These are phyloP conservation scores for Monilinia fructigena DNA, from an alignment of 2,329 filamentous ascomycete species.

Conservation along the genomic window DNA sequence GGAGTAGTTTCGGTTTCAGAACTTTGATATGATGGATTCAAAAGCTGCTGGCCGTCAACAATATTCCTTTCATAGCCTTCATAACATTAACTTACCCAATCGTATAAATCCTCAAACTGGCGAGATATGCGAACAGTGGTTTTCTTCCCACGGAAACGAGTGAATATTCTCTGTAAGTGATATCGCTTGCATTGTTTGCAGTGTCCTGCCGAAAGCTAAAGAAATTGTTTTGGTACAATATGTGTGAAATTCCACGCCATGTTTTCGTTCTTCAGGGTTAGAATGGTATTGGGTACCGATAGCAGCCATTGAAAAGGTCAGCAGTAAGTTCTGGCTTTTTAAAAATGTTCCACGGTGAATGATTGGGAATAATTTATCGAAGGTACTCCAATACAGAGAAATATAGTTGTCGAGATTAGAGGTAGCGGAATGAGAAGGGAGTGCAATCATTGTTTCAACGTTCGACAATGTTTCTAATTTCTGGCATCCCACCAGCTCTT, in stretches of 20 bases:
- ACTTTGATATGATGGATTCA: neutral
- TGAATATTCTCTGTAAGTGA: conserved; percentile 39
- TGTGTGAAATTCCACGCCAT: conserved; percentile 36
- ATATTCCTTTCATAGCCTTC: neutral
- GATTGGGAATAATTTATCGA: conserved; percentile 35
- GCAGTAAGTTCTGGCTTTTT: conserved; percentile 29
- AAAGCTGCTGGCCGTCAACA: conserved; percentile 16
- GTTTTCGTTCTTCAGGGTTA: conserved; percentile 33
- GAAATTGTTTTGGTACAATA: conserved; percentile 35
- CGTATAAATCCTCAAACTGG: conserved; percentile 36
- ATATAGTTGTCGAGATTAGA: conserved; percentile 34
- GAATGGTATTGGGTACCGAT: conserved; percentile 39
- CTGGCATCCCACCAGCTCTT: conserved; percentile 29
- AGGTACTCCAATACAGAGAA: conserved; percentile 36
- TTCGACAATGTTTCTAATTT: conserved; percentile 29
- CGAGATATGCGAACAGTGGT: conserved; percentile 33
- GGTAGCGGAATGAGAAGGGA: conserved; percentile 26
- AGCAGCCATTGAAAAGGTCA: conserved; percentile 36
- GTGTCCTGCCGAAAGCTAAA: conserved; percentile 32
- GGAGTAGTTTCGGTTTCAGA: neutral
- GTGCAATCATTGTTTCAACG: conserved; percentile 23
- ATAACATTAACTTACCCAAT: conserved; percentile 32
- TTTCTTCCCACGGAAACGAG: conserved; percentile 37
- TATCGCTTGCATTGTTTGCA: conserved; percentile 39
- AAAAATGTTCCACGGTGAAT: conserved; percentile 37